These are phyloP conservation scores for Lactifluus volemus DNA, from an alignment of 768 basidiomycete species.

Conservation along the genomic window DNA sequence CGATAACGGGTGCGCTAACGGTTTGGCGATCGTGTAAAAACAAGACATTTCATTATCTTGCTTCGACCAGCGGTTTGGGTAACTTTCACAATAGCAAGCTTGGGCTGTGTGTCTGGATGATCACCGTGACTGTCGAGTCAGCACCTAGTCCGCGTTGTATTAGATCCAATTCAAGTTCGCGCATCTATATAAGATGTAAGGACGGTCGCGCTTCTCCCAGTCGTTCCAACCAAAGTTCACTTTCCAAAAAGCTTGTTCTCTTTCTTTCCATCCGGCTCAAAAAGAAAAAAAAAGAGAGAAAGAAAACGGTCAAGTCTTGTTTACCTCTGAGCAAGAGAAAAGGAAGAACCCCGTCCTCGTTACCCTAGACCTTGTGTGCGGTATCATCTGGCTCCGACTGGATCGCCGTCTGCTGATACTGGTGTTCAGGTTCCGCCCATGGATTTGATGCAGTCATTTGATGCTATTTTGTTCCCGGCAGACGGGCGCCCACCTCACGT, in stretches of 20 bases:
- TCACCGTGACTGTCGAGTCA: neutral
- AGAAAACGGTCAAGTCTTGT: no score
- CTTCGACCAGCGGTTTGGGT: neutral
- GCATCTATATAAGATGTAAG: slow-evolving; percentile 15
- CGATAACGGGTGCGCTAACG: neutral
- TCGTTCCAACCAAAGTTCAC: slow-evolving; percentile 1
- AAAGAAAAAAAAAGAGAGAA: neutral
- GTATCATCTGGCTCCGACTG: slow-evolving; percentile 1
- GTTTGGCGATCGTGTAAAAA: slow-evolving; percentile 1
- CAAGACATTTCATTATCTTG: neutral
- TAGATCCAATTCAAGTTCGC: neutral
- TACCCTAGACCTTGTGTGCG: neutral
- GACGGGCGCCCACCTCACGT: slow-evolving; percentile 72
- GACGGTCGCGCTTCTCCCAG: neutral
- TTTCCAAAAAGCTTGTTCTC: neutral
- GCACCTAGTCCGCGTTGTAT: slow-evolving; percentile 11
- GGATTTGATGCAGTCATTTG: slow-evolving; percentile 56
- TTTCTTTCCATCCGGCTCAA: neutral
- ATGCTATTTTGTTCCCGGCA: slow-evolving; percentile 70
- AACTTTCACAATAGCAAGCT: neutral
- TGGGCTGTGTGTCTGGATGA: slow-evolving; percentile 1
- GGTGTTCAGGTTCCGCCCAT: slow-evolving; percentile 30
- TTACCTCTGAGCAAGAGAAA: neutral
- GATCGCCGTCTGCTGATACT: slow-evolving; percentile 13
- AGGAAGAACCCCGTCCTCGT: neutral